Evolutionary conservation across 2,329 filamentous ascomycete species (phyloP), one percentile per base, ranked within the genome.

Genomic region (Pseudocercospora eumusae): DNA sequence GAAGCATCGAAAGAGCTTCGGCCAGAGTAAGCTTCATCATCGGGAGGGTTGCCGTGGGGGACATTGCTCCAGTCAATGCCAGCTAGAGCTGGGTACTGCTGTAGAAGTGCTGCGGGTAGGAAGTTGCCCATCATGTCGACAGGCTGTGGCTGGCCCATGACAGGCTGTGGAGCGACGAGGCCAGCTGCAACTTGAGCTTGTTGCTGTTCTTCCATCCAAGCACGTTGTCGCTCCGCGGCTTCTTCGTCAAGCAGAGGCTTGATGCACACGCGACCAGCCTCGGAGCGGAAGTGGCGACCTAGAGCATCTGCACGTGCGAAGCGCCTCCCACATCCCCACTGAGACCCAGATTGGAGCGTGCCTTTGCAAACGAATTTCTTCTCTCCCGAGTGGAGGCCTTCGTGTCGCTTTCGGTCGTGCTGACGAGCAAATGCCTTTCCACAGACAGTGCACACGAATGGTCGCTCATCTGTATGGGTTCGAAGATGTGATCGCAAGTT

Each of bases 281-380:
- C 95, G 1, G 92, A 96, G 57, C 95, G 85, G 81, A 99, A 99
- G 78, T 95, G 75, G 4, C 75, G 70, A 2, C 95, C 95, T 1
- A 99, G 83, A 4, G 95, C 95, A 79, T 99, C 95, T 4, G 95
- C 95, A 69, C 95, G 91, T 15, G 95, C 95, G 76, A 99, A 99
- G 9, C 93, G 86, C 64, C 95, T 86, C 3, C 92, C 92, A 69
- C 95, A 99, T 20, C 95, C 95, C 95, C 95, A 99, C 67, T 90
- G 86, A 4, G 88, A 88, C 52, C 88, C 88, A 1, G 86, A 86
- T 68, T 93, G 93, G 55, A 99, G 86, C 62, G 93, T 90, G 57
- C 95, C 95, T 69, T 92, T 92, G 78, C 95, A 99, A 7, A 98
- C 91, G 74, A 98, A 99, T 74, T 96, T 98, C 85, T 98, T 99